phyloP scores from a whole-genome alignment of 2,329 filamentous ascomycete species.

The Hymenoscyphus repandus region DNA sequence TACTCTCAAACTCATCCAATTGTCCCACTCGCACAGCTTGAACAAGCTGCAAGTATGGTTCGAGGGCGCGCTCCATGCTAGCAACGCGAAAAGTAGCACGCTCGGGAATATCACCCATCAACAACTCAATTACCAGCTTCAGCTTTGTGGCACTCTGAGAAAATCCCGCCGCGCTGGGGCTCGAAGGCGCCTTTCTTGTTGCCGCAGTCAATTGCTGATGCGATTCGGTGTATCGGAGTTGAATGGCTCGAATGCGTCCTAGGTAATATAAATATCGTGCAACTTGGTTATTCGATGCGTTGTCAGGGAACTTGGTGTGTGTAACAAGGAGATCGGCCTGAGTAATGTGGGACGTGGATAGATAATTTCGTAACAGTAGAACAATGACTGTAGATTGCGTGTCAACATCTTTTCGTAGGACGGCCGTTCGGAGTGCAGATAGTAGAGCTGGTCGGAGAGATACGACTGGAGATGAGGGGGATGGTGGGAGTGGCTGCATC shows the following conservation, averaged over 20 bases:
- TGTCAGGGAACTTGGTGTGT: conserved; percentile 90
- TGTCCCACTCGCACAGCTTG: conserved; percentile 96
- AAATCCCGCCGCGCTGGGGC: conserved; percentile 84
- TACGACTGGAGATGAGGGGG: conserved; percentile 80
- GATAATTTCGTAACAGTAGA: conserved; percentile 89
- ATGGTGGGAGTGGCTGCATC: conserved; percentile 79
- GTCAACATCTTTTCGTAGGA: conserved; percentile 92
- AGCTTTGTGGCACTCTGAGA: conserved; percentile 95
- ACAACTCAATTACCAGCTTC: conserved; percentile 88
- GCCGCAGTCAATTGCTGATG: conserved; percentile 91
- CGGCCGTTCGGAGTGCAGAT: conserved; percentile 86
- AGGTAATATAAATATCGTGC: conserved; percentile 97
- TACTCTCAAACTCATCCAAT: conserved; percentile 84
- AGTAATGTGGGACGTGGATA: conserved; percentile 91
- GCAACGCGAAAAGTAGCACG: conserved; percentile 89
- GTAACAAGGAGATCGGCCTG: conserved; percentile 95
- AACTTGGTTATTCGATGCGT: conserved; percentile 96
- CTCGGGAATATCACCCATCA: conserved; percentile 98
- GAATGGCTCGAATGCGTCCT: conserved; percentile 91
- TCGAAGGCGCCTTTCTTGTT: conserved; percentile 90
- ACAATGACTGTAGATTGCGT: conserved; percentile 97
- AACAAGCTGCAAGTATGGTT: conserved; percentile 90
- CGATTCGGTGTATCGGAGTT: conserved; percentile 93
- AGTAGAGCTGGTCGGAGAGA: conserved; percentile 81
- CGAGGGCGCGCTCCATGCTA: conserved; percentile 77